Evolutionary conservation across 2,329 filamentous ascomycete species (phyloP).

Genomic region (Parafenestella ontariensis): DNA sequence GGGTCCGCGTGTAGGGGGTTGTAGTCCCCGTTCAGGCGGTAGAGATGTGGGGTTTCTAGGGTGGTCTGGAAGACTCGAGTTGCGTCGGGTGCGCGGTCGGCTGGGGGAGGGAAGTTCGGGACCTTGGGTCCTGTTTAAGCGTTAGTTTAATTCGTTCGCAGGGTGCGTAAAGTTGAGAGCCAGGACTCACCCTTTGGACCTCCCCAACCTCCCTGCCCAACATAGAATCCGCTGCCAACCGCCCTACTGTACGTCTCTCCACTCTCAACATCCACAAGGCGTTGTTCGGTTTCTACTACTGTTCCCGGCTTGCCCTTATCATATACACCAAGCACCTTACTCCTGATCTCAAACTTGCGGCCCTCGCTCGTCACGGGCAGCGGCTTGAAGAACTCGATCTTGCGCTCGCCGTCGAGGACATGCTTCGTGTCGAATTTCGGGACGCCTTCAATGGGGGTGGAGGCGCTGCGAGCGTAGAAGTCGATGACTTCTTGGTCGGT

Average conservation of each 20-base stretch:
- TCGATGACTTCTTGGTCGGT: conserved; percentile 78
- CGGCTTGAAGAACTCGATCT: conserved; percentile 77
- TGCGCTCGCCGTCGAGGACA: conserved; percentile 84
- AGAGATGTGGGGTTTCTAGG: conserved; percentile 67
- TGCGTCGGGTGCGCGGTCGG: conserved; percentile 73
- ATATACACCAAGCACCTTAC: conserved; percentile 83
- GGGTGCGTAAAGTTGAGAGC: neutral
- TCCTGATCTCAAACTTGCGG: conserved; percentile 75
- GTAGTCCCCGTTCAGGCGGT: conserved; percentile 87
- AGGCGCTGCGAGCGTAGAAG: conserved; percentile 77
- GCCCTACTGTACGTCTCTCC: conserved; percentile 76
- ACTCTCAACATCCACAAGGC: conserved; percentile 72
- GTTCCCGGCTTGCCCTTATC: conserved; percentile 87
- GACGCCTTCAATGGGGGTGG: conserved; percentile 73
- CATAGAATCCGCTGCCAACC: conserved; percentile 76
- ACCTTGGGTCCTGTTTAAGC: conserved; percentile 66
- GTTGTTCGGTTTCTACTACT: conserved; percentile 79
- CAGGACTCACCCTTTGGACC: conserved; percentile 76
- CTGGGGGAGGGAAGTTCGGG: conserved; percentile 77
- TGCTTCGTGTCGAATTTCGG: conserved; percentile 77
- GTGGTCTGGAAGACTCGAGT: conserved; percentile 74
- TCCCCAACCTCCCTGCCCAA: conserved; percentile 83
- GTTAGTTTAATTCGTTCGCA: neutral
- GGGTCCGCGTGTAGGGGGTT: conserved; percentile 91
- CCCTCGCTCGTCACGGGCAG: conserved; percentile 76